Conservation (phyloP, 2,329 filamentous ascomycete species). For the Beauveria pseudobassiana region DNA sequence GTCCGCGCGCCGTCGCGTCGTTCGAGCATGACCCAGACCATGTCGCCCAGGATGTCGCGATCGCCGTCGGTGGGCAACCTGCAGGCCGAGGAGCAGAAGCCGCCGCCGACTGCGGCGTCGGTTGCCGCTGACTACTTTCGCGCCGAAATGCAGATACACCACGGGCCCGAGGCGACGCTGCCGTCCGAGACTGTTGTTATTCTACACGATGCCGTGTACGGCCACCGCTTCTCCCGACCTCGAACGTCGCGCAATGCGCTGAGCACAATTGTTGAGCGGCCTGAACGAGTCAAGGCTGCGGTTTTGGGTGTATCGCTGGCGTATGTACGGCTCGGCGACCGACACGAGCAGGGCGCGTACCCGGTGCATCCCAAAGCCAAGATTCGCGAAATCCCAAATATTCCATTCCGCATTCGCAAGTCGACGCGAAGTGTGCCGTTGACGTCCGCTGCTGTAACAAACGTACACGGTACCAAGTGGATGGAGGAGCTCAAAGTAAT, state of each 20-base stretch:
- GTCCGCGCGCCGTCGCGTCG: conserved; percentile 37
- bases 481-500: conserved; percentile 85
- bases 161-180: conserved; percentile 34
- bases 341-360: conserved; percentile 63
- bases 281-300: conserved; percentile 80
- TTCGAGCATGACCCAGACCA: conserved; percentile 38
- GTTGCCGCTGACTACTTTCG: conserved; percentile 63
- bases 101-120: conserved; percentile 39
- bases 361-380: conserved; percentile 58
- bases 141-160: conserved; percentile 60
- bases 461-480: conserved; percentile 86
- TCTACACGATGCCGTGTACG: conserved; percentile 89
- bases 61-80: conserved; percentile 25
- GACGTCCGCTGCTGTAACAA: conserved; percentile 69
- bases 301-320: conserved; percentile 77
- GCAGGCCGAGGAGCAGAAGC: conserved; percentile 25
- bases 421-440: conserved; percentile 66
- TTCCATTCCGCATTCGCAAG: conserved; percentile 80
- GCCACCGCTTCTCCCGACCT: conserved; percentile 82
- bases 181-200: conserved; percentile 67
- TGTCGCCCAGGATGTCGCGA: conserved; percentile 33
- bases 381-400: conserved; percentile 44
- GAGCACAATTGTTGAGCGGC: conserved; percentile 81
- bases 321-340: conserved; percentile 81
- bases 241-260: conserved; percentile 65